phyloP scores from a whole-genome alignment of 495 filamentous ascomycete genomes.

The Tuber indicum region DNA sequence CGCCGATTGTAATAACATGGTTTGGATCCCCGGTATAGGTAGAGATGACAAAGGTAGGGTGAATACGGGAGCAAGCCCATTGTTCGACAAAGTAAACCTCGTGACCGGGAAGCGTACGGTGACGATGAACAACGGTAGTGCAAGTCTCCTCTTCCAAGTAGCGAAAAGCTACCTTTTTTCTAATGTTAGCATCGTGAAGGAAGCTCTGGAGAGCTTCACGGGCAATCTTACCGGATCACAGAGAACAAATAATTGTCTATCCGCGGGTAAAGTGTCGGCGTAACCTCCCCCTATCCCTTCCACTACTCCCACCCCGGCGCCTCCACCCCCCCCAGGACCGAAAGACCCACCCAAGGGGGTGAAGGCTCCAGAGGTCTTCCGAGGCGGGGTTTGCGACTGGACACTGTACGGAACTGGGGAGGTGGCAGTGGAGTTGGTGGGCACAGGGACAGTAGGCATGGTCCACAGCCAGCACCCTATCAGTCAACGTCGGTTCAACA shows the following conservation, averaged over 20 bases:
- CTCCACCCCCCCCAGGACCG: slow-evolving; percentile 21
- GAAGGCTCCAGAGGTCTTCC: slow-evolving; percentile 15
- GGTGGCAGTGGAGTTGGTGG: slow-evolving; percentile 21
- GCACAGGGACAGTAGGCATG: slow-evolving; percentile 35
- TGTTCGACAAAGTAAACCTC: slow-evolving; percentile 94
- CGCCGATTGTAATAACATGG: slow-evolving; percentile 68
- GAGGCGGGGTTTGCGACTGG: slow-evolving; percentile 19
- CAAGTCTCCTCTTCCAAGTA: slow-evolving; percentile 85
- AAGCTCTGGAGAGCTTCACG: not conserved
- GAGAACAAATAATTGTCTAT: slow-evolving; percentile 35
- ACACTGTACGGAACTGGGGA: slow-evolving; percentile 19
- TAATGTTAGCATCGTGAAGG: not conserved
- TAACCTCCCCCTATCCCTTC: slow-evolving; percentile 27
- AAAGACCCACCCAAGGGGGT: slow-evolving; percentile 12
- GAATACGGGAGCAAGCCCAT: slow-evolving; percentile 87
- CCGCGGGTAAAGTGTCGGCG: slow-evolving; percentile 5
- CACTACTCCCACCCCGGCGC: slow-evolving; percentile 19
- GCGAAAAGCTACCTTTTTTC: slow-evolving; percentile 38
- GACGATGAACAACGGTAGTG: slow-evolving; percentile 66
- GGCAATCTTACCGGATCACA: slow-evolving; percentile 39
- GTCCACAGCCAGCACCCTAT: slow-evolving; percentile 32
- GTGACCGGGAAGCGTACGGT: slow-evolving; percentile 66
- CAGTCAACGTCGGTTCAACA: not conserved
- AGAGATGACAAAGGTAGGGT: slow-evolving; percentile 85
- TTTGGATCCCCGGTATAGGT: slow-evolving; percentile 86